Percentiles rank a stretch among this genome's conserved stretches.
phyloP scores from a whole-genome alignment of 371 early-diverging fungal species.

The Mucor circinelloides region DNA sequence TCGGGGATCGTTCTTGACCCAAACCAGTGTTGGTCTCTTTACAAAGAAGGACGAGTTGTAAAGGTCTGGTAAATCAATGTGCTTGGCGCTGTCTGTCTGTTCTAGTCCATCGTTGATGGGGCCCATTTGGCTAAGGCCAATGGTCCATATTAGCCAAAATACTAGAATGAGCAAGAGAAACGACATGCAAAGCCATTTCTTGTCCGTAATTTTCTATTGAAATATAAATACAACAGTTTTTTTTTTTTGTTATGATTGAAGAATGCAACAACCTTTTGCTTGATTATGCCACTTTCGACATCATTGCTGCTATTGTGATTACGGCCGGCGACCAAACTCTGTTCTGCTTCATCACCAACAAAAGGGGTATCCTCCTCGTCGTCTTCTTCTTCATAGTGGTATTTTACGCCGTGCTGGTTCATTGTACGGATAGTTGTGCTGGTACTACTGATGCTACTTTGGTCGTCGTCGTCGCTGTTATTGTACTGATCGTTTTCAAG shows the following conservation, averaged over 20 bases:
- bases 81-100: constrained; percentile 2
- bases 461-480: constrained; percentile 14
- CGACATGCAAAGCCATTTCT: constrained; percentile 30
- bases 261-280: constrained; percentile 5
- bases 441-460: constrained; percentile 25
- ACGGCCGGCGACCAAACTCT: constrained; percentile 12
- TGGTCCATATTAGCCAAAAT: constrained; percentile 39
- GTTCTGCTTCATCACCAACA: constrained; percentile 21
- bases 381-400: constrained; percentile 15
- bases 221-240: constrained; percentile 10
- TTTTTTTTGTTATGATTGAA: neutral
- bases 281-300: constrained; percentile 7
- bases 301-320: constrained; percentile 4
- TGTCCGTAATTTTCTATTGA: constrained; percentile 5
- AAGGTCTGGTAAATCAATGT: constrained; percentile 55
- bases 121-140: constrained; percentile 32
- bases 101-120: constrained; percentile 7
- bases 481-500: constrained; percentile 16
- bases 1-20: constrained; percentile 55
- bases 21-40: constrained; percentile 40
- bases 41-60: constrained; percentile 55
- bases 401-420: neutral
- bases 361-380: constrained; percentile 26
- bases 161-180: constrained; percentile 26
- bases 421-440: constrained; percentile 1